These are phyloP conservation scores for Lasiosphaeris hirsuta DNA, from an alignment of 495 filamentous ascomycete genomes.

Conservation along the genomic window DNA sequence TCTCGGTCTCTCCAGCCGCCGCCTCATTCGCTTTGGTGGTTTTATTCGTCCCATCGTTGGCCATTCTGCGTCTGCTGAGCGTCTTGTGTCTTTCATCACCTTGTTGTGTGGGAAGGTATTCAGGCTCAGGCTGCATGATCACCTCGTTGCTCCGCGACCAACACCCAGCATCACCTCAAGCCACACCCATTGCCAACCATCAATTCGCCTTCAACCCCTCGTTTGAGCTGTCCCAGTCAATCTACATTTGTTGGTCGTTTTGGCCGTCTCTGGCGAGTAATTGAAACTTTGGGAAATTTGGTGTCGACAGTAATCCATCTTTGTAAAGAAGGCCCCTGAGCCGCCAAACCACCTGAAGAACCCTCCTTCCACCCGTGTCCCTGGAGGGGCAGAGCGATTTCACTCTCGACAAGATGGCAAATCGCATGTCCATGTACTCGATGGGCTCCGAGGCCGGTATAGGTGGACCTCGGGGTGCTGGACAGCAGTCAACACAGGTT, in stretches of 20 bases:
- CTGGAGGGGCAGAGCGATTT: slow-evolving; percentile 33
- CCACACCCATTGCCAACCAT: neutral
- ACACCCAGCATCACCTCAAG: slow-evolving; percentile 7
- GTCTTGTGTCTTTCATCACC: neutral
- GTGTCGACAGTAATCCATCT: neutral
- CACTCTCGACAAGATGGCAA: slow-evolving; percentile 57
- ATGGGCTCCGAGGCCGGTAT: slow-evolving; percentile 59
- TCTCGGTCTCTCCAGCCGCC: slow-evolving; percentile 25
- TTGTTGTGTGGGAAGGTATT: neutral
- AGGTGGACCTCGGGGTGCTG: slow-evolving; percentile 54
- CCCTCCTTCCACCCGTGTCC: slow-evolving; percentile 28
- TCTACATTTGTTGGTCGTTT: neutral
- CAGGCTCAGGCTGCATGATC: slow-evolving; percentile 1
- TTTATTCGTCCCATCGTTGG: slow-evolving; percentile 37
- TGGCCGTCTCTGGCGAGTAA: too few relatives aligned
- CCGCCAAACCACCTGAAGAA: slow-evolving; percentile 1
- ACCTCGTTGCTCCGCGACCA: slow-evolving; percentile 19
- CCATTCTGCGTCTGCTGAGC: slow-evolving; percentile 15
- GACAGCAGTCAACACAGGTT: slow-evolving; percentile 71
- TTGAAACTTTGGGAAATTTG: too few relatives aligned
- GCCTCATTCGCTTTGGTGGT: slow-evolving; percentile 52
- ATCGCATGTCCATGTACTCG: slow-evolving; percentile 84
- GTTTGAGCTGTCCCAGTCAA: neutral
- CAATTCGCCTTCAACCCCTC: slow-evolving; percentile 6
- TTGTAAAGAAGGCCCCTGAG: slow-evolving; percentile 1